Evolutionary conservation across 1,284 basidiomycete genomes (phyloP).

Genomic region (Exsudoporus floridanus): DNA sequence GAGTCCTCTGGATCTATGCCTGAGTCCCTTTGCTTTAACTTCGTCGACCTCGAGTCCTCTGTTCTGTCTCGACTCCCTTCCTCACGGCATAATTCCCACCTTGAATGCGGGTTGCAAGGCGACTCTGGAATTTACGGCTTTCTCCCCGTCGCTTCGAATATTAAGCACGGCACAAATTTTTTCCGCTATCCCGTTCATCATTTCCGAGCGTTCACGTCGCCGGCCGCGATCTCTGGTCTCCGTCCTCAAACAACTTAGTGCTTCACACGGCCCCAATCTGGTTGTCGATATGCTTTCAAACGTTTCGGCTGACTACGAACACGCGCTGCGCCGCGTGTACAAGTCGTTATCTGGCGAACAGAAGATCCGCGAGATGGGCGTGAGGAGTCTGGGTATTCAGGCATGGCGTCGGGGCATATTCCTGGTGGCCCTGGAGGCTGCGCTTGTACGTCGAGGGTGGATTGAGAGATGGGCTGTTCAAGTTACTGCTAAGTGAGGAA

Average conservation of each 20-base stretch:
- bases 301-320: slow-evolving; percentile 41
- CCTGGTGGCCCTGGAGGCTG: slow-evolving; percentile 52
- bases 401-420: slow-evolving; percentile 52
- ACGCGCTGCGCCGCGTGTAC: slow-evolving; percentile 26
- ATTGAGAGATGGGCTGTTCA: slow-evolving; percentile 41
- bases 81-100: slow-evolving; percentile 8
- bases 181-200: slow-evolving; percentile 30
- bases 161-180: slow-evolving; percentile 24
- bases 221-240: slow-evolving; percentile 24
- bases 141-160: slow-evolving; percentile 24
- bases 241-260: slow-evolving; percentile 23
- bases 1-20: not conserved
- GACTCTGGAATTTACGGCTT: slow-evolving; percentile 30
- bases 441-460: slow-evolving; percentile 41
- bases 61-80: slow-evolving; percentile 27
- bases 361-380: slow-evolving; percentile 27
- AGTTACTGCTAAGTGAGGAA: slow-evolving; percentile 18
- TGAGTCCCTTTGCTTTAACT: slow-evolving; percentile 2
- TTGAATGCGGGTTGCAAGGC: slow-evolving; percentile 10
- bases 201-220: slow-evolving; percentile 16
- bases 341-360: slow-evolving; percentile 32
- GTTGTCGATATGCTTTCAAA: slow-evolving; percentile 43
- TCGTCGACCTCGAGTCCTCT: slow-evolving; percentile 3
- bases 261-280: slow-evolving; percentile 36
- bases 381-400: slow-evolving; percentile 37